phyloP scores from a whole-genome alignment of 495 filamentous ascomycete genomes.

The Hypoxylon fragiforme region DNA sequence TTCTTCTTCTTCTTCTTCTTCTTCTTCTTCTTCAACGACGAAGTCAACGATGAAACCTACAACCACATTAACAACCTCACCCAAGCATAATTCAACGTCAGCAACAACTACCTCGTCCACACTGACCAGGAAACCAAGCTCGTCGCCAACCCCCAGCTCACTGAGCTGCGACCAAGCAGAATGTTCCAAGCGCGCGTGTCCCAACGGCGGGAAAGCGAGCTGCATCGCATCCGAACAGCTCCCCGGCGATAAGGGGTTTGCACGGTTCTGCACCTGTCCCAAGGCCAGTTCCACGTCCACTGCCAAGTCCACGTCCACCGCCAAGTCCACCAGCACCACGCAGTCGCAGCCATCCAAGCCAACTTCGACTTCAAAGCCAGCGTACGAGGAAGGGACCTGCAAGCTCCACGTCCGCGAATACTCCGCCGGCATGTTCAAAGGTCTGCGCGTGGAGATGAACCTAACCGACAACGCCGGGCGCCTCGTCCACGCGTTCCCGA shows the following conservation, averaged over 20 bases:
- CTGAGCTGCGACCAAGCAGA: not conserved
- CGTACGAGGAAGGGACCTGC: not conserved
- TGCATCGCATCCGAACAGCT: not conserved
- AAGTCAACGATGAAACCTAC: too few relatives aligned
- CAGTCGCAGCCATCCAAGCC: not conserved
- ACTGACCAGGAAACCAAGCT: not conserved
- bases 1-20: too few relatives aligned
- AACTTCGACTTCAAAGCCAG: not conserved
- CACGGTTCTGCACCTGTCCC: not conserved
- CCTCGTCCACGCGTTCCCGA: not conserved
- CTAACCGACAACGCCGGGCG: not conserved
- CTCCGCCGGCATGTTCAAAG: not conserved
- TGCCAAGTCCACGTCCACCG: too few relatives aligned
- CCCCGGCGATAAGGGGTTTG: not conserved
- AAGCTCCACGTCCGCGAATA: not conserved
- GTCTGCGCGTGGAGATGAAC: not conserved
- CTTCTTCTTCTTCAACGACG: too few relatives aligned
- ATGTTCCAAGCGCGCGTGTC: not conserved
- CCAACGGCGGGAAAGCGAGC: not conserved
- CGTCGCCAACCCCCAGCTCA: not conserved
- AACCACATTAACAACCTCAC: not conserved
- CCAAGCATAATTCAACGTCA: not conserved
- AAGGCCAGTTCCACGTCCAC: too few relatives aligned
- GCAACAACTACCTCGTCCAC: not conserved
- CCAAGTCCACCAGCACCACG: not conserved